A percentile compares a stretch with the other conserved stretches of the same genome.
These are phyloP conservation scores for Penicillium psychrosexuale DNA, from an alignment of 2,329 filamentous ascomycete genomes.

Conservation along the genomic window DNA sequence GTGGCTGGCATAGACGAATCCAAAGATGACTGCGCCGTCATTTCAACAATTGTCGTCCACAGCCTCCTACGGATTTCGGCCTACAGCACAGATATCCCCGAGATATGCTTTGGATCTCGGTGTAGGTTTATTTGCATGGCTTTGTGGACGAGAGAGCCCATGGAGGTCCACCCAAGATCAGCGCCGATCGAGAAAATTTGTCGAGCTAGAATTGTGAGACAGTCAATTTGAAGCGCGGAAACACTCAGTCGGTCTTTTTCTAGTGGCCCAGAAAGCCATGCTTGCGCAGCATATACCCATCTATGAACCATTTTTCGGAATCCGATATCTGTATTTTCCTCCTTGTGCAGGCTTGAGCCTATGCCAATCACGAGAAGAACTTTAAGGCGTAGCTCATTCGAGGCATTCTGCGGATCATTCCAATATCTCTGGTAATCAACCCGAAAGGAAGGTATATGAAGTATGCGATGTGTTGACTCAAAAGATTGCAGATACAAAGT, in stretches of 20 bases:
- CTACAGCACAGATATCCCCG: neutral
- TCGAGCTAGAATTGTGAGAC: constrained; percentile 23
- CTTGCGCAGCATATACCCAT: constrained; percentile 19
- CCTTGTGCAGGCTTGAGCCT: neutral
- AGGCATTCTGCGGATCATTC: neutral
- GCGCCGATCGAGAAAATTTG: neutral
- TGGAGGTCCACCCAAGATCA: neutral
- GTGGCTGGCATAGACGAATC: neutral
- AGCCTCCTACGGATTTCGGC: neutral
- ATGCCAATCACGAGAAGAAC: neutral
- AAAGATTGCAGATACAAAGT: neutral
- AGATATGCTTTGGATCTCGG: neutral
- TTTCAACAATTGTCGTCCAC: neutral
- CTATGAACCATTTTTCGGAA: neutral
- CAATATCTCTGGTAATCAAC: neutral
- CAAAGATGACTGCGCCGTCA: neutral
- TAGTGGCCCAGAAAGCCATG: constrained; percentile 28
- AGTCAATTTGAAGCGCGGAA: constrained; percentile 28
- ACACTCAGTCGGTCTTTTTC: constrained; percentile 30
- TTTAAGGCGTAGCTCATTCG: neutral
- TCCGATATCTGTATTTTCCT: neutral
- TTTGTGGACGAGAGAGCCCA: neutral
- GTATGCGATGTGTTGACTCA: neutral
- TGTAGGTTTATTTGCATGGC: neutral
- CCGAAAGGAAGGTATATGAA: neutral